A percentile compares a stretch with the other conserved stretches of the same genome.
phyloP scores from a whole-genome alignment of 257 asterid genomes.

The Solanum tacnaense region DNA sequence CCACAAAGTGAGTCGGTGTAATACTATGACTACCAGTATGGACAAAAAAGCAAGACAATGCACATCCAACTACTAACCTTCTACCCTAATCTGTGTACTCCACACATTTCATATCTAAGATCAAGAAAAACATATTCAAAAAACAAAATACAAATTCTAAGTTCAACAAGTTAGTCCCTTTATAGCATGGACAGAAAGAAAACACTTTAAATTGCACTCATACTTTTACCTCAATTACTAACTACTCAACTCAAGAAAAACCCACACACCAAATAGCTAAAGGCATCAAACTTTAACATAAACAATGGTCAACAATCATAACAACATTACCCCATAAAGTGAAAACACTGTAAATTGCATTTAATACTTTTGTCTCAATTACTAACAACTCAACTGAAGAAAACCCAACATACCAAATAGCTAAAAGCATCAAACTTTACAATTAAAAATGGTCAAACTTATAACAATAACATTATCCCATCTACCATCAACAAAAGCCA shows the following conservation, averaged over 20 bases:
- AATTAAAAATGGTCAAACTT: neutral
- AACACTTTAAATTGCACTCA: neutral
- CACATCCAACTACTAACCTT: neutral
- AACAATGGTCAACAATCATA: neutral
- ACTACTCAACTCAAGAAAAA: neutral
- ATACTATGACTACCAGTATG: neutral
- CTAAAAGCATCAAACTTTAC: neutral
- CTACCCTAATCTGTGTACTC: neutral
- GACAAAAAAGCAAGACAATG: neutral
- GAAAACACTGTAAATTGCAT: neutral
- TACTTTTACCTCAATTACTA: neutral
- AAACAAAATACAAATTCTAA: neutral
- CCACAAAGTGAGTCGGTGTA: neutral
- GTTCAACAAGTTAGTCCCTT: neutral
- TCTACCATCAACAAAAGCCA: neutral
- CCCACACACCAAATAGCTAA: neutral
- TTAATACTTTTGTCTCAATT: neutral
- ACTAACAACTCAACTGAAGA: neutral
- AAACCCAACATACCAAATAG: neutral
- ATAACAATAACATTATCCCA: neutral
- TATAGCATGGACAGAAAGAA: neutral
- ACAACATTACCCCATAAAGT: neutral
- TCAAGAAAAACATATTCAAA: neutral
- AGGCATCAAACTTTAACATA: neutral
- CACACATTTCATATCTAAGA: neutral